phyloP scores from a whole-genome alignment of 805 yeast genomes.

The Cyberlindnera suaveolens region DNA sequence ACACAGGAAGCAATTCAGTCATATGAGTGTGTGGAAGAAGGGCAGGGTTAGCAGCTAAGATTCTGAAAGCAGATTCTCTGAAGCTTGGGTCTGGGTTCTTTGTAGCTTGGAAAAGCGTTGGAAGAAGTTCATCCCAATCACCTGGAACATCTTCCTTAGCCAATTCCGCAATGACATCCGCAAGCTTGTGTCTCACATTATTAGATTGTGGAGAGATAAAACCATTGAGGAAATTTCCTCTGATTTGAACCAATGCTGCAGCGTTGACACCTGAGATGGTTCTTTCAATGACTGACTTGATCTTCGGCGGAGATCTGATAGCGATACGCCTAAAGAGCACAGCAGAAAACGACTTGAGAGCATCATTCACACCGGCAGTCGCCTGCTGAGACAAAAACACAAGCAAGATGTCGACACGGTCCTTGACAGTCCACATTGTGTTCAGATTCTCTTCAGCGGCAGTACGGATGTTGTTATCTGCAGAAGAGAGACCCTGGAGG shows the following conservation, averaged over 20 bases:
- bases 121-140: constrained; percentile 75
- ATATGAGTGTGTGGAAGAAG: constrained; percentile 57
- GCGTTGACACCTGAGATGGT: constrained; percentile 66
- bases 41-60: constrained; percentile 79
- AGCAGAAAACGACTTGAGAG: constrained; percentile 68
- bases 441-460: constrained; percentile 72
- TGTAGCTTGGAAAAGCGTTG: constrained; percentile 65
- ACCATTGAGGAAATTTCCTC: constrained; percentile 64
- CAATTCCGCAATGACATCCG: constrained; percentile 92
- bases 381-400: constrained; percentile 81
- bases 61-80: constrained; percentile 88
- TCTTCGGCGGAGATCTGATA: constrained; percentile 65
- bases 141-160: constrained; percentile 60
- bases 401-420: constrained; percentile 63
- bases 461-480: constrained; percentile 70
- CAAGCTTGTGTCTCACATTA: constrained; percentile 80
- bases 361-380: constrained; percentile 51
- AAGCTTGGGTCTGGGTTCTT: constrained; percentile 51
- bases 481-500: constrained; percentile 64
- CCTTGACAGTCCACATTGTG: constrained; percentile 65
- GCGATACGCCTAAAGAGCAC: constrained; percentile 87
- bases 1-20: constrained; percentile 55
- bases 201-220: constrained; percentile 63
- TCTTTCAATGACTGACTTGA: constrained; percentile 63
- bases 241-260: constrained; percentile 54